Percentiles rank a stretch among this genome's conserved stretches.
phyloP scores from a whole-genome alignment of 805 yeast genomes.

The Hermanozyma aechmeae region DNA sequence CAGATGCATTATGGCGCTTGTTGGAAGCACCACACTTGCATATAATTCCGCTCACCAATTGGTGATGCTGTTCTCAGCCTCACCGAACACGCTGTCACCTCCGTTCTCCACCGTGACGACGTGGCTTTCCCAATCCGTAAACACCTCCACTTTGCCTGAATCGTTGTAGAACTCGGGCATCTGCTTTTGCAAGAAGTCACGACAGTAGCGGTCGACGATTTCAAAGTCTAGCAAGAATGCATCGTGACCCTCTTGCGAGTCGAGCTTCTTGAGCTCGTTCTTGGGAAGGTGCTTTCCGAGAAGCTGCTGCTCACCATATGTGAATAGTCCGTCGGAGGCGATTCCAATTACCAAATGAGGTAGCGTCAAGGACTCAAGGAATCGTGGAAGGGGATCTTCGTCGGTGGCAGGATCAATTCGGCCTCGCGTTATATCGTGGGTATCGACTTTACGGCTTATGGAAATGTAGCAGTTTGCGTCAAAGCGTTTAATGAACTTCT shows the following conservation, averaged over 20 bases:
- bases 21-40: background rate
- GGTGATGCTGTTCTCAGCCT: slow-evolving; percentile 81
- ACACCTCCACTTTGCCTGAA: slow-evolving; percentile 34
- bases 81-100: slow-evolving; percentile 75
- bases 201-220: slow-evolving; percentile 62
- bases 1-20: too few relatives aligned
- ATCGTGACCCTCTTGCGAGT: slow-evolving; percentile 96
- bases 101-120: slow-evolving; percentile 32
- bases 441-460: slow-evolving; percentile 85
- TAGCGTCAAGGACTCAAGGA: slow-evolving; percentile 50
- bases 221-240: slow-evolving; percentile 89
- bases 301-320: slow-evolving; percentile 82
- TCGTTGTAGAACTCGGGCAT: slow-evolving; percentile 49
- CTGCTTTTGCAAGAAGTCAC: slow-evolving; percentile 51
- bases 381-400: slow-evolving; percentile 31
- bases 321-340: slow-evolving; percentile 85
- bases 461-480: slow-evolving; percentile 97
- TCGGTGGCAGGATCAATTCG: slow-evolving; percentile 31
- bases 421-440: slow-evolving; percentile 88
- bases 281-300: slow-evolving; percentile 69
- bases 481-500: slow-evolving; percentile 78
- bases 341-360: slow-evolving; percentile 87
- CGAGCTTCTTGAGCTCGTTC: slow-evolving; percentile 57
- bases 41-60: slow-evolving; percentile 51
- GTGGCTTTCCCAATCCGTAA: slow-evolving; percentile 30